Evolutionary conservation across 1,139 yeast species (phyloP), one percentile per base, ranked within the genome.

Genomic region (Hemisphaericaspora xylanilytica): DNA sequence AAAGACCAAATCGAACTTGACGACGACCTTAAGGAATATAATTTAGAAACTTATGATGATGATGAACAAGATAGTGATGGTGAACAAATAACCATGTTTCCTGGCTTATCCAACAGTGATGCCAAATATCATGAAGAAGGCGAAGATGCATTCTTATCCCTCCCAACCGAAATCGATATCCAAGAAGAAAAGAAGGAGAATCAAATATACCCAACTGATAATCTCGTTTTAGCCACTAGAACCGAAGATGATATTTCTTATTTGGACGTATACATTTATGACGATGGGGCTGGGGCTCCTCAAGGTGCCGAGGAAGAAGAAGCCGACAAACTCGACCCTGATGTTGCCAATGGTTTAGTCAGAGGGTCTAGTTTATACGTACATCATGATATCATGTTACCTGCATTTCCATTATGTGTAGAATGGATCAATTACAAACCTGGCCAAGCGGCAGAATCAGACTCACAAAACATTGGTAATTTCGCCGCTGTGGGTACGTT

Each of bases 401-500:
- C 99, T 2, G 86, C 97, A 2, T 92, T 92, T 73, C 99, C 99
- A 32, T 73, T 92, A 44, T 87, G 97, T 59, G 92, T 92, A 26
- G 98, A 94, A 63, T 90, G 98, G 97, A 64, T 92, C 46, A 85
- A 88, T 61, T 85, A 76, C 60, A 75, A 73, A 49, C 88, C 90
- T 24, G 74, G 72, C 8, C 51, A 50, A 37, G 65, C 59, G 25
- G 66, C 59, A 25, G 66, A 56, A n/a, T 51, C 60, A 31, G 57
- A 58, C 9, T n/a, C n/a, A n/a, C 60, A 58, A 26, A 74, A 77
- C 45, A 67, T 81, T 29, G 97, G 95, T 8, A 92, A 89, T 60
- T 88, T 86, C 62, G 97, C 95, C 2, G 98, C 98, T 11, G 73
- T 92, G 47, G 97, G 98, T 58, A 87, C 98, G 1, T 90, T 92